Evolutionary conservation across 345 rosid genomes (phyloP), one percentile per base, ranked within the genome.

Genomic region (Leavenworthia alabamica): DNA sequence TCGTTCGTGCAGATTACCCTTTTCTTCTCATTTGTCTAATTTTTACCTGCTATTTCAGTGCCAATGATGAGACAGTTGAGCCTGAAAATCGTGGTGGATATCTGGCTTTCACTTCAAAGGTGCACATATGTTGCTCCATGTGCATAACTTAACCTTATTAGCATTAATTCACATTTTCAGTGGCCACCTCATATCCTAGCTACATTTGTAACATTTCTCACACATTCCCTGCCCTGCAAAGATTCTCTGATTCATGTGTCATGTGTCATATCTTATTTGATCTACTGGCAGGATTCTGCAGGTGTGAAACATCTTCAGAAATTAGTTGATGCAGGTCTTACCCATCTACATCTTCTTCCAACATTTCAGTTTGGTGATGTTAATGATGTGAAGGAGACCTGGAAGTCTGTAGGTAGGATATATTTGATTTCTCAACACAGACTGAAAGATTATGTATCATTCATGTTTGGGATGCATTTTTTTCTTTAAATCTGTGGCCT

Each of bases 321-420:
- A 71, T 77, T 92, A 74, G 83, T 87, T 42, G 73, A 76, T 71
- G 95, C 98, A 73, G 98, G 98, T 62, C 71, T 92, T 61, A 84
- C 86, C 73, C 98, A 91, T 67, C 71, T 91, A 62, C 98, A 91
- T 72, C 78, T 88, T 73, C 83, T 91, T 70, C 98, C 98, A 10
- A 72, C 86, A 70, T 88, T 76, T 75, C 98, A 91, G 64, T 91
- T 91, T 73, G 95, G 79, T 63, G 92, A 75, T 62, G 92, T 91
- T 72, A 90, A 82, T 48, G 98, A 88, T 39, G 79, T 77, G 72
- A 91, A 83, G 70, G 81, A 83, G 76, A 88, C 86, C 1, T 91
- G 98, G 98, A 83, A 83, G 84, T 56, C 27, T 64, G 78, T 82
- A 32, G 98, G 98, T 88, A 82, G 69, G 78, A 7, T 40, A 56